Evolutionary conservation across 164 flowering plant genomes (phyloP), one percentile per base, ranked within the genome.

Genomic region (Aristolochia contorta): DNA sequence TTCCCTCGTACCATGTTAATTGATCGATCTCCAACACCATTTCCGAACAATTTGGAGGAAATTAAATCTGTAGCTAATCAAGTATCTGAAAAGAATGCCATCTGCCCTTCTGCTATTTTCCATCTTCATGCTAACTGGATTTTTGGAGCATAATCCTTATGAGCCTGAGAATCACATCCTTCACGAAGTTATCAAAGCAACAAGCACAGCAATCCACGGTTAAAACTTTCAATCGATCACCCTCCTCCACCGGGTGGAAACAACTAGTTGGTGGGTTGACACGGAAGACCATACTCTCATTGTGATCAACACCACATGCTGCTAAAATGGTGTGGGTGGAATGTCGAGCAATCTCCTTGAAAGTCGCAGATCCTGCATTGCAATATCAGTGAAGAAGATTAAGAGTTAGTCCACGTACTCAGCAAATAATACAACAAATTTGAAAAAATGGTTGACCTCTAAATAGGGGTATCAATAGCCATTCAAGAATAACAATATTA

Each of bases 301-400:
- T 25, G 61, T 72, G 82, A 52, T 77, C 78, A 19, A 68, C 68
- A 25, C 84, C 96, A 72, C 80, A 82, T 1, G 84, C 83, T 41
- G 82, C 85, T 57, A 85, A 73, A 67, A 88, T 63, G 24, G 85
- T 74, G 75, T 83, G 83, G 8, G 74, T 83, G n/a, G 84, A 80
- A 54, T 67, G 58, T 61, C 72, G 73, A 4, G 75, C 80, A 32
- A 82, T 75, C 57, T 80, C 80, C 72, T 80, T 74, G 62, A 80
- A 74, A 52, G 69, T 61, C 64, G 25, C 53, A 30, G 69, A 47
- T 14, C 67, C 89, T 82, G 73, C 72, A 70, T 21, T 32, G 37
- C 25, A 58, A 57, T 13, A 0, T 45, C 3, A 8, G 30, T 20
- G 9, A 12, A n/a, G 15, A 56, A 21, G 19, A 30, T 23, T 56